Evolutionary conservation across 805 yeast species (phyloP).

Genomic region (Cephaloascus albidus): DNA sequence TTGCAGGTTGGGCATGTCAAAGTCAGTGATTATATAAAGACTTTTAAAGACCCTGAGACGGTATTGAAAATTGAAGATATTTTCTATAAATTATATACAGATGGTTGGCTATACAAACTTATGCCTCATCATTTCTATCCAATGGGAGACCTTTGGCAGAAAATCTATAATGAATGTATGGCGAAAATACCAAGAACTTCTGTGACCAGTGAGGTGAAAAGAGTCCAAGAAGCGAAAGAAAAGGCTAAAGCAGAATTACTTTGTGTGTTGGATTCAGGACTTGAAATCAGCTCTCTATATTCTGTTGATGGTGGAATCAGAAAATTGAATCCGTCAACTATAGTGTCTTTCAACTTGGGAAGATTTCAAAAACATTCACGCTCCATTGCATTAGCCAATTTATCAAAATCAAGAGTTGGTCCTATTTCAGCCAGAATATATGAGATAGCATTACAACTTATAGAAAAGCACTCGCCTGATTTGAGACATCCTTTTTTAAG

Average conservation of each 20-base stretch:
- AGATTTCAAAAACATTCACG: conserved; percentile 64
- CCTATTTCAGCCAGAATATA: conserved; percentile 57
- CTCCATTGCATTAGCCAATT: conserved; percentile 48
- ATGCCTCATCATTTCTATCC: conserved; percentile 23
- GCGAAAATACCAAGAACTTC: conserved; percentile 24
- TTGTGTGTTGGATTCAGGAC: conserved; percentile 22
- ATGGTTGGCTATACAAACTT: conserved; percentile 26
- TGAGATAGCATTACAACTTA: conserved; percentile 38
- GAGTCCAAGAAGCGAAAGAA: conserved; percentile 52
- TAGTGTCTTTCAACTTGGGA: conserved; percentile 53
- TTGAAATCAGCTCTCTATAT: conserved; percentile 4
- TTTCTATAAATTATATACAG: conserved; percentile 18
- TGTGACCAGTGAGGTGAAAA: conserved; percentile 27
- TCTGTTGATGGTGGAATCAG: conserved; percentile 22
- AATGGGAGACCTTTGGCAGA: conserved; percentile 26
- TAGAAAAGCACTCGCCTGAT: conserved; percentile 49
- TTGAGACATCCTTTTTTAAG: conserved; percentile 27
- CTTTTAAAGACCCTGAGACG: conserved; percentile 12
- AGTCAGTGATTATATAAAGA: conserved; percentile 32
- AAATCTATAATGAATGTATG: conserved; percentile 23
- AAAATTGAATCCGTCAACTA: conserved; percentile 37
- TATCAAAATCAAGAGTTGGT: conserved; percentile 66
- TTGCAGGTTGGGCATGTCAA: conserved; percentile 62
- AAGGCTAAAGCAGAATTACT: conserved; percentile 30
- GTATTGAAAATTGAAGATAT: conserved; percentile 7